These are phyloP conservation scores for Exophiala lecanii-corni DNA, from an alignment of 2,329 filamentous ascomycete genomes.

Conservation along the genomic window DNA sequence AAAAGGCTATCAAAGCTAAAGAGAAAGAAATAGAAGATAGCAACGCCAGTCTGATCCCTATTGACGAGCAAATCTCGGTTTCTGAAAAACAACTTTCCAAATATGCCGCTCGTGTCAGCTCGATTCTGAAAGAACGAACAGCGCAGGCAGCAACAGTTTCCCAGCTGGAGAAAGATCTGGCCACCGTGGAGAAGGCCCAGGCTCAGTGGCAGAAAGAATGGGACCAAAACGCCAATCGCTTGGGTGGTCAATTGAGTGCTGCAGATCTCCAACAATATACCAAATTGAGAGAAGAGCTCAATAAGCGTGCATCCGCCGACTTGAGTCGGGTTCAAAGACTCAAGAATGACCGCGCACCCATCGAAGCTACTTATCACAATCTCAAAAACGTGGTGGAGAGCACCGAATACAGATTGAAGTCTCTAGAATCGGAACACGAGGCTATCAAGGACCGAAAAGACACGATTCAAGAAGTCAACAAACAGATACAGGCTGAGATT, in stretches of 20 bases:
- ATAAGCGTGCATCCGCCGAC: slow-evolving; percentile 73
- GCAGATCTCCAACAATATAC: slow-evolving; percentile 88
- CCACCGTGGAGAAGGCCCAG: slow-evolving; percentile 82
- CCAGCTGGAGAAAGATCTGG: slow-evolving; percentile 74
- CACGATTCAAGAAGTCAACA: slow-evolving; percentile 57
- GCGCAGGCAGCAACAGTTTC: slow-evolving; percentile 64
- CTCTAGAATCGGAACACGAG: slow-evolving; percentile 66
- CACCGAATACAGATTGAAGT: slow-evolving; percentile 67
- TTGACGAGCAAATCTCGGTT: slow-evolving; percentile 86
- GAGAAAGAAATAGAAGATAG: slow-evolving; percentile 84
- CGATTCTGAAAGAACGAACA: slow-evolving; percentile 71
- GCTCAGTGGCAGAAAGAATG: slow-evolving; percentile 82
- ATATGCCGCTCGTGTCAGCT: slow-evolving; percentile 62
- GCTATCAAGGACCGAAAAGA: slow-evolving; percentile 65
- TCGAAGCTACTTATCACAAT: slow-evolving; percentile 84
- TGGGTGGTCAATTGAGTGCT: slow-evolving; percentile 80
- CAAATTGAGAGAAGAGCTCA: slow-evolving; percentile 75
- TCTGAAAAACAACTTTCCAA: slow-evolving; percentile 66
- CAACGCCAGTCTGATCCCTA: slow-evolving; percentile 77
- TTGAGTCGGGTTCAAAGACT: slow-evolving; percentile 80
- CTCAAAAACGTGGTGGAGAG: slow-evolving; percentile 83
- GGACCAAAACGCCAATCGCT: slow-evolving; percentile 75
- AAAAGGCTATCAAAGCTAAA: slow-evolving; percentile 77
- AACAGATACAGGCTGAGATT: slow-evolving; percentile 70
- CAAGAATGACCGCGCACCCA: slow-evolving; percentile 82